Conservation (phyloP, 495 filamentous ascomycete species). For the Aspergillus steynii region DNA sequence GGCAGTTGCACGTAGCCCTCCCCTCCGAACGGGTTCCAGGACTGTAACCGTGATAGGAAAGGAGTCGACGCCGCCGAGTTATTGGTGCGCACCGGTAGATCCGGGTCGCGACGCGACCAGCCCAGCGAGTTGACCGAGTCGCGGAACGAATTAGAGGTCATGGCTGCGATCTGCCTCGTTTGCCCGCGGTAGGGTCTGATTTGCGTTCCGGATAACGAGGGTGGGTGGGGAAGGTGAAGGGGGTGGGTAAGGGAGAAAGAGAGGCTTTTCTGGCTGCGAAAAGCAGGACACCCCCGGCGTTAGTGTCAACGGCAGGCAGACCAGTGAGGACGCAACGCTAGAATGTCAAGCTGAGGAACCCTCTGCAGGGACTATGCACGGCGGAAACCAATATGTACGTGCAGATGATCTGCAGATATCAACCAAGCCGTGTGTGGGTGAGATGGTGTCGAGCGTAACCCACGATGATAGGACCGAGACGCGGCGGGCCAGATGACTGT, state of each 20-base stretch:
- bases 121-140: conserved; percentile 93
- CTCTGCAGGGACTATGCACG: conserved; percentile 50
- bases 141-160: conserved; percentile 89
- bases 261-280: neutral
- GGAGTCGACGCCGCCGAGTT: conserved; percentile 55
- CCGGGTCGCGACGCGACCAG: conserved; percentile 85
- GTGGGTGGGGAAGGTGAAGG: conserved; percentile 8
- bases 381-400: conserved; percentile 46
- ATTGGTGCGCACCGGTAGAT: conserved; percentile 76
- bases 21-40: conserved; percentile 85
- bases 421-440: conserved; percentile 26
- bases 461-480: conserved; percentile 28
- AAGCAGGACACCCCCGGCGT: conserved; percentile 18
- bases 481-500: conserved; percentile 42
- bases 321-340: conserved; percentile 21
- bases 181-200: neutral
- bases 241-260: neutral
- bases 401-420: conserved; percentile 58
- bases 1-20: conserved; percentile 88
- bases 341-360: conserved; percentile 27
- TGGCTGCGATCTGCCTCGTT: conserved; percentile 37
- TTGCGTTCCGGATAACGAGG: conserved; percentile 1
- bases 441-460: conserved; percentile 3
- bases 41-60: conserved; percentile 77
- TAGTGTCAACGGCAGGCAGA: conserved; percentile 14